Evolutionary conservation across 106 monocot genomes (phyloP), one percentile per base, ranked within the genome.

Genomic region (Gastrodia elata): DNA sequence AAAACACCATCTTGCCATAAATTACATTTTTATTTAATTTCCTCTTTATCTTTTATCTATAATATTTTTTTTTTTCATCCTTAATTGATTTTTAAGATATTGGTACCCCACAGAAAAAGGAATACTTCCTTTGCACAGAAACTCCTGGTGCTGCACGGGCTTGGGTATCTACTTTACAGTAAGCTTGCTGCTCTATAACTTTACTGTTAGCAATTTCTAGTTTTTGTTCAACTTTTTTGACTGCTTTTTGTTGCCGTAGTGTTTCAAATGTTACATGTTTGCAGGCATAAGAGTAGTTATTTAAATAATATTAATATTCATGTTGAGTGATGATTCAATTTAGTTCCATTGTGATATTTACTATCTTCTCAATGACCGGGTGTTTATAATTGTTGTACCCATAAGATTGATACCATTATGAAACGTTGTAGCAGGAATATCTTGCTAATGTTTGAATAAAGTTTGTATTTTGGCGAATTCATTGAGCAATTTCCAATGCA

Each of bases 131-230:
- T 33, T 93, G 93, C 83, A 90, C 97, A 58, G 97, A 98, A 88
- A 98, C 97, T 80, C 90, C 97, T 65, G 88, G 86, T 77, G 91
- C 97, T 83, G 97, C 97, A 71, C 90, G 83, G 88, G 93, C 97
- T 71, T 98, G 97, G 97, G 93, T 98, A 82, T 86, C 90, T 71
- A 93, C 90, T 78, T 80, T 98, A 78, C 90, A 93, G 97, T 98
- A 91, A 93, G 88, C 77, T 86, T 79, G 64, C 77, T 55, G 55
- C 71, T 20, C 76, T 71, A 70, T 33, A 3, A n/a, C 59, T 77
- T 26, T 25, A 8, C 26, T 68, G 34, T 13, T 39, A 42, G 13
- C 0, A 25, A 46, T 44, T 72, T 37, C 27, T 42, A 0, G 18
- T 35, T 78, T 64, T 72, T 44, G 11, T 38, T 61, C 36, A 37